A percentile compares a stretch with the other conserved stretches of the same genome.
phyloP scores from a whole-genome alignment of 2,329 filamentous ascomycete species.

The Clonostachys rosea region DNA sequence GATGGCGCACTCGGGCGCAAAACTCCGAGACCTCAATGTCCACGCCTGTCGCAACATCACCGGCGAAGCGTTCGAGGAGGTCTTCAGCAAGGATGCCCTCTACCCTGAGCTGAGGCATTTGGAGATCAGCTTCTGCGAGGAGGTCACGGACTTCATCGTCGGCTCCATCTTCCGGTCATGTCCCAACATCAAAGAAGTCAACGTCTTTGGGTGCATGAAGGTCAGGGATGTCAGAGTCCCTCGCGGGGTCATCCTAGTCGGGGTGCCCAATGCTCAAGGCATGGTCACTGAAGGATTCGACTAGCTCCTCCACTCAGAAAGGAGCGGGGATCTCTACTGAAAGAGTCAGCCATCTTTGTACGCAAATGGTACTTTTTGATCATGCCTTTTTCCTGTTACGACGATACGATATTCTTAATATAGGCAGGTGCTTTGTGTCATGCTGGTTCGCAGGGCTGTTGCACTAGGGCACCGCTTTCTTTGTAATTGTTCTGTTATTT shows the following conservation, averaged over 20 bases:
- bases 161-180: conserved; percentile 61
- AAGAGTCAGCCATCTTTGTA: too few species aligned
- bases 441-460: too few species aligned
- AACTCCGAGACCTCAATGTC: conserved; percentile 67
- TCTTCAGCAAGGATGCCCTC: conserved; percentile 55
- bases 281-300: conserved; percentile 51
- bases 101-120: conserved; percentile 69
- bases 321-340: too few species aligned
- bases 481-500: too few species aligned
- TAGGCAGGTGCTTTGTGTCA: too few species aligned
- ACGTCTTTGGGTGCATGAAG: conserved; percentile 63
- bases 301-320: neutral
- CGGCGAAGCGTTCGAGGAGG: conserved; percentile 64
- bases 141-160: conserved; percentile 61
- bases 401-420: too few species aligned
- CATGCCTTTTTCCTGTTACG: too few species aligned
- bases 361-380: too few species aligned
- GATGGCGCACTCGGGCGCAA: conserved; percentile 75
- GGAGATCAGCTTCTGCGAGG: conserved; percentile 73
- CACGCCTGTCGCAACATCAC: conserved; percentile 81
- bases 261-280: conserved; percentile 53
- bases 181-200: conserved; percentile 53
- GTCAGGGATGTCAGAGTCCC: conserved; percentile 50
- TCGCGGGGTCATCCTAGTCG: conserved; percentile 49
- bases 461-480: too few species aligned